Percentiles rank a stretch among this genome's conserved stretches.
phyloP scores from a whole-genome alignment of 805 yeast species.

The Metschnikowia dekortorum region DNA sequence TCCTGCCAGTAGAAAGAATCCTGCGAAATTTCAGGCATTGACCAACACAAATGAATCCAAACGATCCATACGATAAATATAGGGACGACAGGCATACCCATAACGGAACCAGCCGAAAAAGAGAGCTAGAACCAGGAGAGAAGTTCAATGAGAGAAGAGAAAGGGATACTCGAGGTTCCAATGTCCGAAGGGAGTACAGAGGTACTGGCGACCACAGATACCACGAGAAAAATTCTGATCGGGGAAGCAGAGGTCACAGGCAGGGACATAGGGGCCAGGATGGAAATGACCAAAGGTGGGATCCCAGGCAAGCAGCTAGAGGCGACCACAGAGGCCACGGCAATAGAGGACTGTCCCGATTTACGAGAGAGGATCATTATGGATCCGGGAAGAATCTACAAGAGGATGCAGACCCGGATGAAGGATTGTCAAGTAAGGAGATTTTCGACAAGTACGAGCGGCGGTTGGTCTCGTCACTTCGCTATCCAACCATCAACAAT shows the following conservation, averaged over 20 bases:
- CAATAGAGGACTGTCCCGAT: slow-evolving; percentile 6
- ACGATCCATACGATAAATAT: slow-evolving; percentile 1
- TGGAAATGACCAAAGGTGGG: slow-evolving; percentile 16
- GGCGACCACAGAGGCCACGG: slow-evolving; percentile 1
- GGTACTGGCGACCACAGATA: not conserved
- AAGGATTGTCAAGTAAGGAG: slow-evolving; percentile 18
- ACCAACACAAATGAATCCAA: not conserved
- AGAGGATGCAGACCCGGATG: slow-evolving; percentile 12
- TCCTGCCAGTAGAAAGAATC: not conserved
- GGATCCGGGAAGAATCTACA: not conserved
- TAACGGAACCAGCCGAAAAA: slow-evolving; percentile 2
- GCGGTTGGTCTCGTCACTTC: slow-evolving; percentile 29
- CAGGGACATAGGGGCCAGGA: slow-evolving; percentile 12
- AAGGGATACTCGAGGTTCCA: slow-evolving; percentile 14
- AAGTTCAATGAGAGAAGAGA: slow-evolving; percentile 5
- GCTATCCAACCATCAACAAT: slow-evolving; percentile 46
- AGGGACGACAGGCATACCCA: not conserved
- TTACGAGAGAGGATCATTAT: not conserved
- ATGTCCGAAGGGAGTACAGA: slow-evolving; percentile 3
- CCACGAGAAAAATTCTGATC: not conserved
- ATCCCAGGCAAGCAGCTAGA: slow-evolving; percentile 6
- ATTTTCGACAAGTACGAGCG: slow-evolving; percentile 21
- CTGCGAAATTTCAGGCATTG: not conserved
- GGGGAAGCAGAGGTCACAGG: slow-evolving; percentile 10
- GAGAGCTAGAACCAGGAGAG: slow-evolving; percentile 1